Evolutionary conservation across 805 yeast species (phyloP), one percentile per base, ranked within the genome.

Genomic region (Saccharomyces paradoxus): DNA sequence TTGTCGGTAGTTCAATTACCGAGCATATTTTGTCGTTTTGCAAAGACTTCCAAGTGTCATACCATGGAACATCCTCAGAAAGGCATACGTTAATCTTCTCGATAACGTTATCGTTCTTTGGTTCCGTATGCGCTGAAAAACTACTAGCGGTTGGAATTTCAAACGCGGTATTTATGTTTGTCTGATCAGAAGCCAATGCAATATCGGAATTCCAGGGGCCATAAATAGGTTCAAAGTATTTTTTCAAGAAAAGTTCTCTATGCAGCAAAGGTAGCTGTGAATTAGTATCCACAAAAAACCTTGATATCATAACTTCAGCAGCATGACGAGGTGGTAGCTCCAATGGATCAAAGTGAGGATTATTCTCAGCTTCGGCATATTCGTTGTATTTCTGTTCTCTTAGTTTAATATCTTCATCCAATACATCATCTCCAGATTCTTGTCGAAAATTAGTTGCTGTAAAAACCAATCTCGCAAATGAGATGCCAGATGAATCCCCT

Each of bases 261-360:
- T 91, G 96, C 50, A 90, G 70, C 3, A 91, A 77, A 0, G 97
- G 97, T 28, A 88, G 68, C 67, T 89, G 96, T 1, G 95, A 76
- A 65, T 91, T 90, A 14, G 91, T 81, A 62, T 86, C 90, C 22
- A 86, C 81, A 64, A 91, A 91, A 66, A 79, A 89, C 1, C 81
- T 74, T 41, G 81, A 77, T 8, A 89, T 63, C 48, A 87, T 77
- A 51, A 76, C 74, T 62, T 86, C 82, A 0, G 97, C 96, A 31
- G 82, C 78, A 24, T 75, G 72, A 61, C 87, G 88, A 0, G 87
- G 78, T 1, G 96, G 94, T 24, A 91, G 71, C 51, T 56, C 59
- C 4, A 63, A 49, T 1, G 63, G 55, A 47, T 69, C 65, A 30
- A 60, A 60, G 41, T 58, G 58, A 9, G 54, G 47, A 8, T 60